Evolutionary conservation across 1,284 basidiomycete genomes (phyloP).

Genomic region (Mycosarcoma maydis): DNA sequence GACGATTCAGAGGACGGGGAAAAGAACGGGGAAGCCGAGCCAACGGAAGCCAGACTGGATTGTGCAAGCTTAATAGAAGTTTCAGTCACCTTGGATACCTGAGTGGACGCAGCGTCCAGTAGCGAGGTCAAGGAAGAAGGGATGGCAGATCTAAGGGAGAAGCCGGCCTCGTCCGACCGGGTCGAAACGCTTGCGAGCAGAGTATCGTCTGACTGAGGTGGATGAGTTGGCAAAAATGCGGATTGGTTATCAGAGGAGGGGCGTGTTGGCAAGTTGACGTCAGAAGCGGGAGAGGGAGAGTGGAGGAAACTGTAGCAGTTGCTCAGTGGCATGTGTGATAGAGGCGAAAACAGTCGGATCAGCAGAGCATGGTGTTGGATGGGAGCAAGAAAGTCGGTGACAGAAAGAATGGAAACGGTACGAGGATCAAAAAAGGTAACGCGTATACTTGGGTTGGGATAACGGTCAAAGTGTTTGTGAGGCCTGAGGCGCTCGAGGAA

Average conservation of each 20-base stretch:
- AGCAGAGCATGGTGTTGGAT: background rate
- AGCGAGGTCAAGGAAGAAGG: background rate
- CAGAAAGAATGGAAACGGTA: too few species aligned
- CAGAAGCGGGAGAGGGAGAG: constrained; percentile 12
- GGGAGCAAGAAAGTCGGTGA: background rate
- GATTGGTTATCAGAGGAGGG: background rate
- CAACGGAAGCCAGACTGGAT: background rate
- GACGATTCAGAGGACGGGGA: background rate
- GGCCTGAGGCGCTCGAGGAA: too few species aligned
- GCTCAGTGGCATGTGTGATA: constrained; percentile 33
- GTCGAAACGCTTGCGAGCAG: constrained; percentile 4
- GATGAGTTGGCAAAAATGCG: background rate
- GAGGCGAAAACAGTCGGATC: background rate
- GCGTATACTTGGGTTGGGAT: too few species aligned
- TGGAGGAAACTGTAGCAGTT: constrained; percentile 29
- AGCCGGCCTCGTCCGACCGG: constrained; percentile 1
- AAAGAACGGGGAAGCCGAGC: constrained; percentile 18
- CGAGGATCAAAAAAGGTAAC: background rate
- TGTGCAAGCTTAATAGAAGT: background rate
- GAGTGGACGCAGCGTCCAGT: background rate
- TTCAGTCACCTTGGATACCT: background rate
- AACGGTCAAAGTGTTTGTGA: too few species aligned
- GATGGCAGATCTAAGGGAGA: constrained; percentile 6
- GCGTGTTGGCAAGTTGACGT: background rate
- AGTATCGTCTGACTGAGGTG: background rate